Evolutionary conservation across 441 rosid genomes (phyloP).

Genomic region (Corymbia calophylla): DNA sequence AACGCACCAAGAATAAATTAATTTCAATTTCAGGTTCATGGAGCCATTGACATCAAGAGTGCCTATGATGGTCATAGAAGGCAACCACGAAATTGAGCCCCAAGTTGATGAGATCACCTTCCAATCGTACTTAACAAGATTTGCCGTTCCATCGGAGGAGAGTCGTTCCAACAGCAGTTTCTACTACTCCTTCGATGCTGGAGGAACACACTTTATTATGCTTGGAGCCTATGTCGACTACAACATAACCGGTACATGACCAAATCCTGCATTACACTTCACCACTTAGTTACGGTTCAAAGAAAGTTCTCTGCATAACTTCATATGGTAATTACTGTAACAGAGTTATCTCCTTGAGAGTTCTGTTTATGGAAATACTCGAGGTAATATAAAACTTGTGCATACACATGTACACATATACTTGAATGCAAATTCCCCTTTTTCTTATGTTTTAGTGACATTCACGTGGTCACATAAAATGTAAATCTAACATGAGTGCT

Average conservation of each 20-base stretch:
- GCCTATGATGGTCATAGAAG: constrained; percentile 55
- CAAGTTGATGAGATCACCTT: constrained; percentile 42
- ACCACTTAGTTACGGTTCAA: neutral
- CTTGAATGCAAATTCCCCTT: neutral
- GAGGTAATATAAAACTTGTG: neutral
- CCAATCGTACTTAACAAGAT: constrained; percentile 49
- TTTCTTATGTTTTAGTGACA: neutral
- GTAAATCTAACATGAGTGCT: neutral
- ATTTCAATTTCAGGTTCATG: constrained; percentile 37
- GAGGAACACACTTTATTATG: constrained; percentile 52
- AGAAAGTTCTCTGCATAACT: neutral
- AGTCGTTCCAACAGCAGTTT: constrained; percentile 45
- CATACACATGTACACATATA: neutral
- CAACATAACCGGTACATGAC: constrained; percentile 32
- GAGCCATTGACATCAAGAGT: constrained; percentile 48
- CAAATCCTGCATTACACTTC: neutral
- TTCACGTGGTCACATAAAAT: neutral
- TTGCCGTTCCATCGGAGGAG: constrained; percentile 48
- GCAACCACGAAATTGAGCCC: constrained; percentile 60
- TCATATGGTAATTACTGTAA: neutral
- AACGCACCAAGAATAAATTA: neutral
- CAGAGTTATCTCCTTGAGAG: neutral
- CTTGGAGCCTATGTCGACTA: constrained; percentile 53
- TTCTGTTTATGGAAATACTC: neutral
- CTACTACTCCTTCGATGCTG: constrained; percentile 58